These are phyloP conservation scores for Erythrobasidium hasegawianum DNA, from an alignment of 1,284 basidiomycete genomes.

Conservation along the genomic window DNA sequence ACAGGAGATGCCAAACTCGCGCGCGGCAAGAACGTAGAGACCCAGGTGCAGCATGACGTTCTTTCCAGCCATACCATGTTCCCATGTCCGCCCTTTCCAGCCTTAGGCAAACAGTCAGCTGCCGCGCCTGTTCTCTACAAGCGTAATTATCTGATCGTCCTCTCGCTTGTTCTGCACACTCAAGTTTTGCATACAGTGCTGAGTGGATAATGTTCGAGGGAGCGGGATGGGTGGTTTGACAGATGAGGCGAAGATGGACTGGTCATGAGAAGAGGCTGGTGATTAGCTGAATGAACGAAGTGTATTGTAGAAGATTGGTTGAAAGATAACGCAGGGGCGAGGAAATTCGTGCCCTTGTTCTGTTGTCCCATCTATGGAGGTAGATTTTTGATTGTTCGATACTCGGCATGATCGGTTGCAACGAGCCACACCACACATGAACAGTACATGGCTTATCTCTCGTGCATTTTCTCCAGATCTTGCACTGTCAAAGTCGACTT, in stretches of 20 bases:
- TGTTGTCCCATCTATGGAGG: too few species aligned
- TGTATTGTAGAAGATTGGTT: background rate
- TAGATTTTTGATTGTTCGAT: too few species aligned
- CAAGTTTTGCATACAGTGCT: conserved; percentile 15
- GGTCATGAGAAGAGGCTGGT: background rate
- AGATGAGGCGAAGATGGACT: background rate
- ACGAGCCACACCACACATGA: too few species aligned
- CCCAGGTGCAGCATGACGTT: conserved; percentile 15
- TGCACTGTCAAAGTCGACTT: too few species aligned
- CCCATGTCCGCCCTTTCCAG: conserved; percentile 14
- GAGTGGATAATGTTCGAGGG: background rate
- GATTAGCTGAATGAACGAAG: background rate
- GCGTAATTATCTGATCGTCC: conserved; percentile 6
- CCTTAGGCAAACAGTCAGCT: background rate
- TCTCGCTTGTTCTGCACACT: conserved; percentile 4
- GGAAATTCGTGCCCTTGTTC: too few species aligned
- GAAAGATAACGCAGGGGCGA: too few species aligned
- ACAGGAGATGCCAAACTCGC: too few species aligned
- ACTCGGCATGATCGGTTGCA: too few species aligned
- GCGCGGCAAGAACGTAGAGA: too few species aligned
- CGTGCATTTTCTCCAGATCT: too few species aligned
- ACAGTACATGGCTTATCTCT: too few species aligned
- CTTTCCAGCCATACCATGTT: conserved; percentile 24
- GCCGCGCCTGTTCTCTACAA: background rate
- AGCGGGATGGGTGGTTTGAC: background rate